Conservation (phyloP, 176 grass and related monocot genomes). For the Aegilops sharonensis region DNA sequence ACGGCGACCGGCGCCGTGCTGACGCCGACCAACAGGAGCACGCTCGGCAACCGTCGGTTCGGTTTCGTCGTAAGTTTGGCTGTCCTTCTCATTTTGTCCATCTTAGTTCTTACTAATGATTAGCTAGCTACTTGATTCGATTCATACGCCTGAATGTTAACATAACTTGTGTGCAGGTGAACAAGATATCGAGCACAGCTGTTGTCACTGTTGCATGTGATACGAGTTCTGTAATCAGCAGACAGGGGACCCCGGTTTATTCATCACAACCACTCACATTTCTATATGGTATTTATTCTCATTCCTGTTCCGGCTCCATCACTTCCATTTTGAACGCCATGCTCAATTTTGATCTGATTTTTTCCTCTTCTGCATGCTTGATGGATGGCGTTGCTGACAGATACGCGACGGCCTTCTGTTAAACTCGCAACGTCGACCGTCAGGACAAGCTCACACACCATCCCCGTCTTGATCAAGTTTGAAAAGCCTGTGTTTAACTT, state of each 20-base stretch:
- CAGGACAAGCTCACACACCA: conserved; percentile 61
- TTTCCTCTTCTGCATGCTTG: background rate
- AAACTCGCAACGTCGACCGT: conserved; percentile 58
- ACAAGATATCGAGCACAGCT: conserved; percentile 44
- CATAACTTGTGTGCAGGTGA: conserved; percentile 38
- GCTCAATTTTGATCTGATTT: background rate
- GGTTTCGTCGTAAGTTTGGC: conserved; percentile 56
- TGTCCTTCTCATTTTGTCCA: background rate
- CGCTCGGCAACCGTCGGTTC: conserved; percentile 67
- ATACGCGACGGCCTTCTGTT: conserved; percentile 67
- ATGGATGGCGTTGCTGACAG: conserved; percentile 20
- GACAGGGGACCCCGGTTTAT: conserved; percentile 74
- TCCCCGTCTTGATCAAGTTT: conserved; percentile 80
- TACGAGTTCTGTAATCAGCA: conserved; percentile 68
- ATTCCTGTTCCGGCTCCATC: no score
- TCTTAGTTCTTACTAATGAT: no score
- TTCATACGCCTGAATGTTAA: background rate
- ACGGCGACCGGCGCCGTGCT: conserved; percentile 43
- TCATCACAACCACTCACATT: conserved; percentile 64
- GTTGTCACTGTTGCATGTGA: conserved; percentile 65
- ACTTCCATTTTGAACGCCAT: background rate
- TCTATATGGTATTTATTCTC: conserved; percentile 65
- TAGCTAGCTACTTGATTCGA: background rate
- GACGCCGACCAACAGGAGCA: conserved; percentile 60
- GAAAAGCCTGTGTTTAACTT: conserved; percentile 90